Conservation (phyloP, 768 basidiomycete species). For the Russula vinacea region DNA sequence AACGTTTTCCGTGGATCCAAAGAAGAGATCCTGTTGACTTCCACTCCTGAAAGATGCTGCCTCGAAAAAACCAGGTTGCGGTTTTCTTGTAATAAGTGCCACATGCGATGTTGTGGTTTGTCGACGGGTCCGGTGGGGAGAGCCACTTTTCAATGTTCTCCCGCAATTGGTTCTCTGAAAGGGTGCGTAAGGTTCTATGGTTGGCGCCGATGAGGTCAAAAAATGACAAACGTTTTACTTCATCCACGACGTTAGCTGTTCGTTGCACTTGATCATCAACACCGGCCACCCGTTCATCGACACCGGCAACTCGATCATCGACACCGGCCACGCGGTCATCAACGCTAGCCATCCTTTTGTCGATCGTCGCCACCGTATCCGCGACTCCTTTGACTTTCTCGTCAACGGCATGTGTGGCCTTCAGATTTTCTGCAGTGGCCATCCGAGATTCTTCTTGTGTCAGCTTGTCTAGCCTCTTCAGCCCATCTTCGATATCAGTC, state of each 20-base stretch:
- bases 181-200: background rate
- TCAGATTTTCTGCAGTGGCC: background rate
- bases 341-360: background rate
- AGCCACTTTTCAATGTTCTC: background rate
- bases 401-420: background rate
- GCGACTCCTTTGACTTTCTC: background rate
- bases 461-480: background rate
- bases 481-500: background rate
- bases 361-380: background rate
- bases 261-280: background rate
- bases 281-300: too few relatives aligned
- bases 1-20: constrained; percentile 19
- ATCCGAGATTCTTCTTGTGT: constrained; percentile 1
- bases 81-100: background rate
- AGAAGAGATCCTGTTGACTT: background rate
- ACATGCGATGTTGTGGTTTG: background rate
- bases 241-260: background rate
- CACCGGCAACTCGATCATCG: too few relatives aligned
- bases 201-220: background rate
- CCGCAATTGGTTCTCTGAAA: background rate
- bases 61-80: constrained; percentile 4
- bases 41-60: background rate
- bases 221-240: background rate
- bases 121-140: constrained; percentile 11
- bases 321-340: too few relatives aligned